A percentile compares a stretch with the other conserved stretches of the same genome.
Conservation (phyloP, 164 flowering plant genomes). For the Saururus chinensis region DNA sequence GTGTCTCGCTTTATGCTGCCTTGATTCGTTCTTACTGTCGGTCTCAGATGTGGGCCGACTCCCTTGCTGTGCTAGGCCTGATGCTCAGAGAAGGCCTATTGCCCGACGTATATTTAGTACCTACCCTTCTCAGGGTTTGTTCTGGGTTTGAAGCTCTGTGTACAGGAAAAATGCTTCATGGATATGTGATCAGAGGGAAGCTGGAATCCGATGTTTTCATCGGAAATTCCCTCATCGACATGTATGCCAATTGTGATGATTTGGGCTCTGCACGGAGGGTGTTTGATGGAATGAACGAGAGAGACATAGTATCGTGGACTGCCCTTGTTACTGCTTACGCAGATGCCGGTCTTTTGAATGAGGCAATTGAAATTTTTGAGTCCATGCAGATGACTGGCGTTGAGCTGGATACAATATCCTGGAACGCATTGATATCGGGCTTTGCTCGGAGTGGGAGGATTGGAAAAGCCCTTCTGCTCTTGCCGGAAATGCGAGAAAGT, state of each 20-base stretch:
- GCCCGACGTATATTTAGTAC: conserved; percentile 40
- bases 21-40: conserved; percentile 29
- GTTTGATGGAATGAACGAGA: conserved; percentile 28
- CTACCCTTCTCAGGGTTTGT: conserved; percentile 41
- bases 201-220: conserved; percentile 27
- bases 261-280: conserved; percentile 19
- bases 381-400: conserved; percentile 30
- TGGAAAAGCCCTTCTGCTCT: conserved; percentile 19
- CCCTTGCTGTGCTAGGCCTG: conserved; percentile 20
- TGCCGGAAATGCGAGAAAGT: conserved; percentile 29
- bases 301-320: conserved; percentile 51
- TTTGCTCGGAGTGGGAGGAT: conserved; percentile 33
- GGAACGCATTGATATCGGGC: conserved; percentile 40
- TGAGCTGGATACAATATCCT: conserved; percentile 37
- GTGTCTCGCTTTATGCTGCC: conserved; percentile 21
- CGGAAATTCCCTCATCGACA: conserved; percentile 38
- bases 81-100: conserved; percentile 31
- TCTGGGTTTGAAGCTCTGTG: conserved; percentile 15
- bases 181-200: conserved; percentile 23
- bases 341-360: conserved; percentile 28
- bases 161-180: conserved; percentile 38
- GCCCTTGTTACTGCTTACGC: conserved; percentile 30
- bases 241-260: conserved; percentile 38
- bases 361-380: conserved; percentile 26
- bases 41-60: conserved; percentile 24